These are phyloP conservation scores for Trichoderma sp. DNA, from an alignment of 2,329 filamentous ascomycete genomes.

Conservation along the genomic window DNA sequence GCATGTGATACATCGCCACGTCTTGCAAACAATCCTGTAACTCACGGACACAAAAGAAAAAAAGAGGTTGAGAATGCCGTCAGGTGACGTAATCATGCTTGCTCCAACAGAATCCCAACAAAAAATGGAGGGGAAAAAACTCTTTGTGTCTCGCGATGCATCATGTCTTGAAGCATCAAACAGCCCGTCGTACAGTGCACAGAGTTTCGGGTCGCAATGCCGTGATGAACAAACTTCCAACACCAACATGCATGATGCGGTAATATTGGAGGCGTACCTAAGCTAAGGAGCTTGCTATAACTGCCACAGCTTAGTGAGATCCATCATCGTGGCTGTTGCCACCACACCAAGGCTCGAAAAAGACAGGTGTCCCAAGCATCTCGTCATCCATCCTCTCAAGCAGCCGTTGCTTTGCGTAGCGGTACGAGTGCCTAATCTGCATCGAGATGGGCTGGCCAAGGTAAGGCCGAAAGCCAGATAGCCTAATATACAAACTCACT, in stretches of 20 bases:
- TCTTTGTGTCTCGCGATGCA: neutral
- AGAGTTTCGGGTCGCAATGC: neutral
- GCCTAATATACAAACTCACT: neutral
- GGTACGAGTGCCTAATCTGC: neutral
- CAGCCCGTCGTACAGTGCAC: neutral
- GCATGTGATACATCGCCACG: conserved; percentile 10
- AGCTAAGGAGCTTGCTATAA: neutral
- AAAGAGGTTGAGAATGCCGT: neutral
- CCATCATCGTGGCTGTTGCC: conserved; percentile 1
- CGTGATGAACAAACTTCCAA: neutral
- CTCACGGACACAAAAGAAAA: neutral
- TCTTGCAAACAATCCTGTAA: neutral
- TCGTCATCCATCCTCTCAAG: neutral
- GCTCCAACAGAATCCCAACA: conserved; percentile 8
- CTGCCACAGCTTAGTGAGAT: conserved; percentile 6
- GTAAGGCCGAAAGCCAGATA: neutral
- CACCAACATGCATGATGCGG: no score
- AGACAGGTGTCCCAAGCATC: neutral
- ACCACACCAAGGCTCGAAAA: neutral
- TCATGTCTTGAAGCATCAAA: neutral
- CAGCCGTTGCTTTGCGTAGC: neutral
- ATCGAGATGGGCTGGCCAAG: neutral
- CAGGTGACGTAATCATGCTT: conserved; percentile 14
- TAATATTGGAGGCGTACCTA: neutral
- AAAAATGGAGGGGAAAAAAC: neutral